Evolutionary conservation across 139 green algal species (phyloP).

Genomic region (Asterochloris sp.): DNA sequence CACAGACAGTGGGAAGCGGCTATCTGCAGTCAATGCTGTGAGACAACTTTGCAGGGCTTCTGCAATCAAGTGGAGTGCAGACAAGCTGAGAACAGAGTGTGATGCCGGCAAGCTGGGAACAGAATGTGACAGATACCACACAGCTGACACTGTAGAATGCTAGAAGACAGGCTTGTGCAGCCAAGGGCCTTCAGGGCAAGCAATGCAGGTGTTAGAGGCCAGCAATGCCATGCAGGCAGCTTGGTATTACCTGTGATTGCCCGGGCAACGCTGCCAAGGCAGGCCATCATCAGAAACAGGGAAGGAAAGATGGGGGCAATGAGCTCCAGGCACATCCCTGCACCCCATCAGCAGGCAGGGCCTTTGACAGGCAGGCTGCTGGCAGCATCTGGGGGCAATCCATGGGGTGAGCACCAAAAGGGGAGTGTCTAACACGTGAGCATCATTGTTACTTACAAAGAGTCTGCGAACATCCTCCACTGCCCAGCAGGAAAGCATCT

Average conservation of each 20-base stretch:
- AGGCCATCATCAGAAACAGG: constrained; percentile 54
- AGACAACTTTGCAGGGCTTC: too few species aligned
- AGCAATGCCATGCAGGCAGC: neutral
- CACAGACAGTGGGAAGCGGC: too few species aligned
- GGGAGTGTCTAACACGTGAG: neutral
- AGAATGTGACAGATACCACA: too few species aligned
- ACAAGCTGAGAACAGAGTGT: too few species aligned
- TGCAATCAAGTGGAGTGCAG: too few species aligned
- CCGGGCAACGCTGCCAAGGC: constrained; percentile 51
- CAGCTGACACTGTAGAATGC: neutral
- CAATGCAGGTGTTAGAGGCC: too few species aligned
- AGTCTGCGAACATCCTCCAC: neutral
- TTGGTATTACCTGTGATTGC: constrained; percentile 46
- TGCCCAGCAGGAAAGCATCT: neutral
- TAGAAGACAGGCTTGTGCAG: neutral
- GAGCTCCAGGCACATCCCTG: constrained; percentile 43
- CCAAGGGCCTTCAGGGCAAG: neutral
- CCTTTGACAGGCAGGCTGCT: neutral
- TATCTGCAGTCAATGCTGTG: too few species aligned
- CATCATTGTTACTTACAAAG: neutral
- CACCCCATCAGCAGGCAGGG: neutral
- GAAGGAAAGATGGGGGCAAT: constrained; percentile 44
- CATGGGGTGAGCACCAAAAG: neutral
- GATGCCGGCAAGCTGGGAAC: too few species aligned
- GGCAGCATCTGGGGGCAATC: neutral